A percentile compares a stretch with the other conserved stretches of the same genome.
Conservation (phyloP, 495 filamentous ascomycete species). For the Trichoderma asperelloides region DNA sequence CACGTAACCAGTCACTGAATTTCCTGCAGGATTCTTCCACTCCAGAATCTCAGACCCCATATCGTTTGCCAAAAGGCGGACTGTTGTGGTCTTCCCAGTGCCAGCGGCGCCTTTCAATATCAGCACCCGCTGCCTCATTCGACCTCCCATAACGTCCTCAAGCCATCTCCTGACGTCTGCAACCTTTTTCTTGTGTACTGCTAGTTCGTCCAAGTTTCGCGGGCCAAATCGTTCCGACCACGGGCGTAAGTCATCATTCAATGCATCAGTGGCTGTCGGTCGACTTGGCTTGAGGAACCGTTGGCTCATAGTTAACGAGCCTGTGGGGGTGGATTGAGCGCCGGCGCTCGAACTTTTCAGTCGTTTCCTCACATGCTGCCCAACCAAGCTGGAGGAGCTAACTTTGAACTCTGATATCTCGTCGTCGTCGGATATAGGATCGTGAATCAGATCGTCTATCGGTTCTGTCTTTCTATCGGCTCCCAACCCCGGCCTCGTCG, state of each 20-base stretch:
- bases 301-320: conserved; percentile 18
- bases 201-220: conserved; percentile 64
- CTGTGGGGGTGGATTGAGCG: conserved; percentile 13
- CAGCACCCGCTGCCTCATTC: conserved; percentile 58
- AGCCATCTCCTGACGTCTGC: conserved; percentile 78
- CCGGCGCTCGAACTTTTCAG: conserved; percentile 17
- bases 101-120: conserved; percentile 88
- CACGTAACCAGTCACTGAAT: conserved; percentile 45
- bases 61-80: conserved; percentile 63
- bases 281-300: conserved; percentile 30
- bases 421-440: conserved; percentile 43
- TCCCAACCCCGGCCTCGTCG: conserved; percentile 14
- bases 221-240: conserved; percentile 87
- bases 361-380: conserved; percentile 37
- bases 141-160: conserved; percentile 57
- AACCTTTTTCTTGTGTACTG: conserved; percentile 90
- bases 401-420: conserved; percentile 34
- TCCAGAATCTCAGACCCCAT: conserved; percentile 70
- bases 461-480: conserved; percentile 10
- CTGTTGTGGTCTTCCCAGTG: conserved; percentile 82
- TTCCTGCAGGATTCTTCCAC: conserved; percentile 75
- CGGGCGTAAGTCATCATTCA: conserved; percentile 45
- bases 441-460: conserved; percentile 40
- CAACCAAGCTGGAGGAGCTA: conserved; percentile 31
- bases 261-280: conserved; percentile 11